Percentiles rank a stretch among this genome's conserved stretches.
Conservation (phyloP, 352 stramenopile genomes). For the Globisporangium acanthophoron region DNA sequence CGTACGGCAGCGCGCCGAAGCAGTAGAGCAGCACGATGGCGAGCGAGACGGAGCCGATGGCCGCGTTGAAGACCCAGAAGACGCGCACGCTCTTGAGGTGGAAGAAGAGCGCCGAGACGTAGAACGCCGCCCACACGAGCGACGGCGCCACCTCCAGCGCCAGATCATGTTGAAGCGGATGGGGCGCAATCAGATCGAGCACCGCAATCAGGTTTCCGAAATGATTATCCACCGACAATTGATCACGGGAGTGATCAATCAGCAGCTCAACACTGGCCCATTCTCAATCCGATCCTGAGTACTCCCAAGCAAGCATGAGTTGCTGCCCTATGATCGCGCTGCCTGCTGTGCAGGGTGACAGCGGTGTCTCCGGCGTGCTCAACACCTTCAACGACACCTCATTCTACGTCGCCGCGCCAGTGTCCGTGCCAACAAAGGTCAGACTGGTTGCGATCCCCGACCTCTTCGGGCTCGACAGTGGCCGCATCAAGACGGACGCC, state of each 20-base stretch:
- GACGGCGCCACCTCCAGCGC: slow-evolving; percentile 14
- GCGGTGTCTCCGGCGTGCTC: slow-evolving; percentile 10
- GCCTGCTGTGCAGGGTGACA: slow-evolving; percentile 15
- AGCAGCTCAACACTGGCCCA: too few relatives aligned
- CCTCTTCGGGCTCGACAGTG: slow-evolving; percentile 44
- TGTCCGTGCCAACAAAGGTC: slow-evolving; percentile 12
- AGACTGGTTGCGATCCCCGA: slow-evolving; percentile 40
- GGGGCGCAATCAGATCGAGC: too few relatives aligned
- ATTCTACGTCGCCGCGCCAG: slow-evolving; percentile 29
- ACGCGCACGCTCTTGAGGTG: slow-evolving; percentile 16
- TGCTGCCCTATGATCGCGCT: slow-evolving; percentile 33
- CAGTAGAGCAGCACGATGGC: slow-evolving; percentile 14
- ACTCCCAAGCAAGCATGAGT: slow-evolving; percentile 15
- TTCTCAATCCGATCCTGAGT: neutral
- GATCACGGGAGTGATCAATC: too few relatives aligned
- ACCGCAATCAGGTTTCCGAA: too few relatives aligned
- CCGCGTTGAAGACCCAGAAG: slow-evolving; percentile 24
- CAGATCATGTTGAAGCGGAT: neutral
- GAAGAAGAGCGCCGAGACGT: slow-evolving; percentile 15
- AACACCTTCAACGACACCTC: slow-evolving; percentile 27
- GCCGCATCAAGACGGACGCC: slow-evolving; percentile 41
- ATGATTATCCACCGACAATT: too few relatives aligned
- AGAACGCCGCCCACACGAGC: slow-evolving; percentile 19
- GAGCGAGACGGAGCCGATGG: slow-evolving; percentile 9
- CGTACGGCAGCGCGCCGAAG: slow-evolving; percentile 14